Evolutionary conservation across 225 moss, liverwort and hornwort species (phyloP).

Genomic region (Polytrichum formosum): DNA sequence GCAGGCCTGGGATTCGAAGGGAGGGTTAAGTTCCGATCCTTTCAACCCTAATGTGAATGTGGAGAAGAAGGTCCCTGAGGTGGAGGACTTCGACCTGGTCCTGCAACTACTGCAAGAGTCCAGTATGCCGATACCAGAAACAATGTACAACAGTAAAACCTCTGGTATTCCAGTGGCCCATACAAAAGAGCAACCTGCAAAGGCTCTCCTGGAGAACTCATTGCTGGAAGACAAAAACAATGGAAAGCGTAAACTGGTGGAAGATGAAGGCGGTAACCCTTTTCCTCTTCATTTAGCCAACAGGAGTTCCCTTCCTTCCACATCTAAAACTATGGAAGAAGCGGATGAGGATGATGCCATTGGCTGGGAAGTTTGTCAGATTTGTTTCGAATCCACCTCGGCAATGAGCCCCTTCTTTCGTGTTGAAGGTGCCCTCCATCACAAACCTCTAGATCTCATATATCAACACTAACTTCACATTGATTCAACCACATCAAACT

Average conservation of each 20-base stretch:
- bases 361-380: constrained; percentile 19
- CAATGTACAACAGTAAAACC: not conserved
- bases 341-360: constrained; percentile 3
- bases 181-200: not conserved
- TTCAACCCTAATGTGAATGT: too few species aligned
- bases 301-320: too few species aligned
- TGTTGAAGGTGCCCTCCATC: constrained; percentile 24
- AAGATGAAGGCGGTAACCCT: too few species aligned
- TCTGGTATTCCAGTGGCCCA: not conserved
- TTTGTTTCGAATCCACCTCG: constrained; percentile 37
- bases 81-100: constrained; percentile 12
- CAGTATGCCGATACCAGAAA: too few species aligned
- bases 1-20: constrained; percentile 6
- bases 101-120: too few species aligned
- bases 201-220: not conserved
- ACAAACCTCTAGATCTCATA: too few species aligned
- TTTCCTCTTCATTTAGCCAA: too few species aligned
- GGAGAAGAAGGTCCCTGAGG: too few species aligned
- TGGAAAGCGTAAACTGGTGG: too few species aligned
- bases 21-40: not conserved
- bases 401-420: constrained; percentile 21
- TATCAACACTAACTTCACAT: too few species aligned
- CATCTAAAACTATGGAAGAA: not conserved
- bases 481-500: too few species aligned
- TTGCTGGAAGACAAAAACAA: too few species aligned